A percentile compares a stretch with the other conserved stretches of the same genome.
Evolutionary conservation across 1,284 basidiomycete genomes (phyloP).

Genomic region (Cryptococcus depauperatus): DNA sequence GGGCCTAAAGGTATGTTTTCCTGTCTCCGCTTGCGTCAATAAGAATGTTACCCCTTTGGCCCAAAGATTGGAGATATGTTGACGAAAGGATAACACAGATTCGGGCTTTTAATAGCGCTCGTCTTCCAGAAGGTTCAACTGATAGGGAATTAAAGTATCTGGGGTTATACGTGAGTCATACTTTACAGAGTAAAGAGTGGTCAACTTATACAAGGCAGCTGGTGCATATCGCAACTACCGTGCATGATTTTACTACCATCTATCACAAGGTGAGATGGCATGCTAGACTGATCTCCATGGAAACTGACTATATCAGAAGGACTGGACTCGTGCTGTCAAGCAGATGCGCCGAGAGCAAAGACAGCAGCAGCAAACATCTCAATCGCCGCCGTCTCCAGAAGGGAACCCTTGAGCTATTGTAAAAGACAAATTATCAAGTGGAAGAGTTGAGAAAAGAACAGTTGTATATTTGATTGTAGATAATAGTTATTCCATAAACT

Average conservation of each 20-base stretch:
- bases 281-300: background rate
- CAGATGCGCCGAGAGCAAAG: too few species aligned
- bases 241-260: constrained; percentile 31
- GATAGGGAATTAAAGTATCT: constrained; percentile 64
- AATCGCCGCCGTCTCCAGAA: too few species aligned
- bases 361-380: too few species aligned
- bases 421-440: background rate
- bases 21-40: background rate
- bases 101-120: constrained; percentile 66
- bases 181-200: background rate
- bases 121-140: constrained; percentile 52
- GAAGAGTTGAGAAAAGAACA: background rate
- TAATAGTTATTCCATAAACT: too few species aligned
- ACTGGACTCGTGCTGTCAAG: too few species aligned
- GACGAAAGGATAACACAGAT: constrained; percentile 45
- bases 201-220: constrained; percentile 15
- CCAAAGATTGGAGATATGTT: background rate
- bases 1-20: constrained; percentile 56
- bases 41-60: background rate
- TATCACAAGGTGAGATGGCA: constrained; percentile 30
- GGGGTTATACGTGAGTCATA: constrained; percentile 49
- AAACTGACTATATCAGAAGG: background rate
- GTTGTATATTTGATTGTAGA: too few species aligned
- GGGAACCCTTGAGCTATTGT: background rate
- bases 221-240: constrained; percentile 21